Base-by-base conservation (phyloP, 192 early-diverging fungal species). In the Backusella psychrophila region DNA sequence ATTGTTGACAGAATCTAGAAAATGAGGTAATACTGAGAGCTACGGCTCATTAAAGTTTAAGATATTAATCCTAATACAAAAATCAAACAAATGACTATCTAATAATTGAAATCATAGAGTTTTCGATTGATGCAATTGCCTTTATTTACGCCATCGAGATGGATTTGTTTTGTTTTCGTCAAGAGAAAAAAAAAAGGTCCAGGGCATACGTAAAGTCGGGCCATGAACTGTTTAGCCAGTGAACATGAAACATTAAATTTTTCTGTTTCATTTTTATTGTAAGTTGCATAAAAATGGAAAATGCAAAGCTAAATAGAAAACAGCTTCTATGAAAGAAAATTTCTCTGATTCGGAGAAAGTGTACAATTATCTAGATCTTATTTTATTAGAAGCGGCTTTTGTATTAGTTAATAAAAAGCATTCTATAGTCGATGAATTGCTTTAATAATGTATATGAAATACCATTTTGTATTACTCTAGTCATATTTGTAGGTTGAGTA, bases 161-260 rank as follows among this genome's bases (percentile, higher is more conserved):
- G 19, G 19, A 53, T 21, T 21, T 53, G 6, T 53, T 53, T 19
- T 21, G 6, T 53, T 53, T 19, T 21, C 52, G n/a, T 23, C 6
- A 52, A 21, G 33, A 23, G n/a, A n/a, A n/a, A 53, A 52, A 52
- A 52, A 53, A 53, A 53, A 53, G 21, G 52, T 44, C 42, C 42
- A 44, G 42, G 42, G 4, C 15, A 6, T 17, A 44, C 12, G 52
- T 19, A 53, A 21, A 53, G n/a, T 53, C 52, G 52, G 52, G 52
- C 7, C 17, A 53, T 53, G 52, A 53, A 53, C n/a, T 21, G 19
- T 53, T 53, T 53, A 21, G 52, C 52, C 52, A 53, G 15, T 53
- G 52, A 53, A 53, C 52, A 53, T 53, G 52, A 53, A 53, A 53
- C 52, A 53, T 53, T 53, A 53, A 53, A 23, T n/a, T 53, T 53